Conservation (phyloP, 2,329 filamentous ascomycete species). For the Aspergillus melleus region DNA sequence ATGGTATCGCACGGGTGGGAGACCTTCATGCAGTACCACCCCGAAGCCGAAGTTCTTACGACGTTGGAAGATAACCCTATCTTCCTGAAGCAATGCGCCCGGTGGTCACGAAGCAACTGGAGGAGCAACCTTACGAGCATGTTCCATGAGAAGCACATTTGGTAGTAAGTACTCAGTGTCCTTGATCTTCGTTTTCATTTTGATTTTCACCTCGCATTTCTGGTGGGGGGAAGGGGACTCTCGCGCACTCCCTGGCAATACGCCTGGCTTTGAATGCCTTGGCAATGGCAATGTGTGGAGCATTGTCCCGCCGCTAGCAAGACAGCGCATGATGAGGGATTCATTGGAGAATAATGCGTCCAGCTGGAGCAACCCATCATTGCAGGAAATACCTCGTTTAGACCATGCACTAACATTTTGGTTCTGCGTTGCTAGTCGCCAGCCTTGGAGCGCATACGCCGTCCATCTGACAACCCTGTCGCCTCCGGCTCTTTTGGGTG, state of each 20-base stretch:
- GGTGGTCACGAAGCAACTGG: conserved; percentile 98
- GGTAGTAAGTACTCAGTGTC: conserved; percentile 66
- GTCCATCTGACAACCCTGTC: conserved; percentile 91
- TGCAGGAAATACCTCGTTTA: conserved; percentile 9
- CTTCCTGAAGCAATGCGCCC: conserved; percentile 88
- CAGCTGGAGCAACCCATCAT: conserved; percentile 10
- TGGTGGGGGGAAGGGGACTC: background rate
- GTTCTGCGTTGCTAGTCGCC: conserved; percentile 60
- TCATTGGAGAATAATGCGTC: conserved; percentile 9
- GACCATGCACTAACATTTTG: conserved; percentile 28
- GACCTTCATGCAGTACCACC: conserved; percentile 92
- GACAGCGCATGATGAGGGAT: background rate
- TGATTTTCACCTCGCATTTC: background rate
- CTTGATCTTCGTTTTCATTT: background rate
- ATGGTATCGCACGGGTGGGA: conserved; percentile 89
- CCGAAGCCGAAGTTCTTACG: conserved; percentile 86
- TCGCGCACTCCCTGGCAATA: background rate
- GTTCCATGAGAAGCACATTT: conserved; percentile 78
- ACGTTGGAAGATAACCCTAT: conserved; percentile 86
- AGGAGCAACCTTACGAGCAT: conserved; percentile 92
- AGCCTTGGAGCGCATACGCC: conserved; percentile 91
- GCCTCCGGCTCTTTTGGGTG: conserved; percentile 77
- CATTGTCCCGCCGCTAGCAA: background rate
- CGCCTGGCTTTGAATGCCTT: background rate
- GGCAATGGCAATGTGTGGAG: background rate